Evolutionary conservation across 129 eudicot species (phyloP), one percentile per base, ranked within the genome.

Genomic region (Smallanthus sonchifolius): DNA sequence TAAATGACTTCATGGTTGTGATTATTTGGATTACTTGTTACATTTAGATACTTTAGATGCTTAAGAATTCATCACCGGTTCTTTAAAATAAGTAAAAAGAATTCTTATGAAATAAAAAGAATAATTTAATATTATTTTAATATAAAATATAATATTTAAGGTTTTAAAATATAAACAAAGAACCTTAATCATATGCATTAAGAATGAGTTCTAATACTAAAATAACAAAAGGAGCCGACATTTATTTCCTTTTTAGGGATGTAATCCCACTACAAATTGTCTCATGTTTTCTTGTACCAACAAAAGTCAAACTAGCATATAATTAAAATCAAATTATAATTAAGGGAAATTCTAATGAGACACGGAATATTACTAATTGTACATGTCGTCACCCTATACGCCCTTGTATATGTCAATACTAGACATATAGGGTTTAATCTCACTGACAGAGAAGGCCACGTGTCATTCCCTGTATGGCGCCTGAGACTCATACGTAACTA

Each of bases 201-300:
- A 59, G 77, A 78, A 78, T 78, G 11, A 62, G 56, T 78, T 70
- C 77, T 57, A 61, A 70, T 70, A 39, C 77, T 63, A 48, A 60
- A 78, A 70, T 34, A 61, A 48, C 77, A 62, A 78, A 78, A 70
- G 77, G 24, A 62, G 77, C 82, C 72, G 82, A 78, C 77, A 70
- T 61, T 78, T 70, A 36, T 78, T 60, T 77, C 76, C 70, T 45
- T 59, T 69, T 60, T 9, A 61, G 17, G 72, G 43, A 70, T 37
- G 77, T 74, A 70, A 13, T 38, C 77, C 82, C 82, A 78, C 77
- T 78, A 62, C 65, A 48, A 70, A 78, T 67, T 62, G 52, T 70
- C 56, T 55, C 37, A 70, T 60, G 35, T 69, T 35, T 70, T 28
- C 39, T 52, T 28, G 14, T 42, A 17, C 74, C 37, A 55, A 43